phyloP scores from a whole-genome alignment of 345 rosid species.

The Pugionium dolabratum region DNA sequence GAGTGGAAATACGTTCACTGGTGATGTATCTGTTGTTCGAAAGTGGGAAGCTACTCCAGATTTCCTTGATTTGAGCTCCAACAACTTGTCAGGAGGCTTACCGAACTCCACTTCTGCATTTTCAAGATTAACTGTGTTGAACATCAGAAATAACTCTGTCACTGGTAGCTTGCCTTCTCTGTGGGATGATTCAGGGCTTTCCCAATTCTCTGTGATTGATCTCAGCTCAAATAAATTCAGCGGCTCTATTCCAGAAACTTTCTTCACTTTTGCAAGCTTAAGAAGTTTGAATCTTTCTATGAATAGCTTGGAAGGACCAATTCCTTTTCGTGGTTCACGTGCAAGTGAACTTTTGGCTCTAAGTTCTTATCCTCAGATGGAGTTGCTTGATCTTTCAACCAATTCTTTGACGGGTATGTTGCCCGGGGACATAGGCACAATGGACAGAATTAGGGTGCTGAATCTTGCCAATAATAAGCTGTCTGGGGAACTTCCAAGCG shows the following conservation, averaged over 20 bases:
- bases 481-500: conserved; percentile 69
- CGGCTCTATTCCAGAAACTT: conserved; percentile 66
- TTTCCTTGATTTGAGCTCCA: conserved; percentile 81
- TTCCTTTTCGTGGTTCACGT: conserved; percentile 58
- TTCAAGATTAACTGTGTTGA: conserved; percentile 54
- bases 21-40: conserved; percentile 56
- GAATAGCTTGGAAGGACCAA: conserved; percentile 68
- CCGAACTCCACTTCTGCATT: conserved; percentile 59
- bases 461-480: conserved; percentile 68
- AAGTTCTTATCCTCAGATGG: conserved; percentile 55
- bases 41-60: conserved; percentile 71
- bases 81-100: conserved; percentile 68
- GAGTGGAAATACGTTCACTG: conserved; percentile 71
- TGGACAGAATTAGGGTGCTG: conserved; percentile 59
- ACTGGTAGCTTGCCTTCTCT: conserved; percentile 66
- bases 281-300: conserved; percentile 74
- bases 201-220: conserved; percentile 61
- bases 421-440: conserved; percentile 63
- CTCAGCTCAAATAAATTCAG: conserved; percentile 69
- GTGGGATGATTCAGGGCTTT: conserved; percentile 41
- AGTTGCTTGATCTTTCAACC: conserved; percentile 84
- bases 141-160: conserved; percentile 66
- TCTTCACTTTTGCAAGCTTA: conserved; percentile 59
- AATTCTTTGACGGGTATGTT: conserved; percentile 67
- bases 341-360: conserved; percentile 60